Percentiles rank a stretch among this genome's conserved stretches.
Evolutionary conservation across 2,329 filamentous ascomycete species (phyloP).

Genomic region (Arachnomyces sp.): DNA sequence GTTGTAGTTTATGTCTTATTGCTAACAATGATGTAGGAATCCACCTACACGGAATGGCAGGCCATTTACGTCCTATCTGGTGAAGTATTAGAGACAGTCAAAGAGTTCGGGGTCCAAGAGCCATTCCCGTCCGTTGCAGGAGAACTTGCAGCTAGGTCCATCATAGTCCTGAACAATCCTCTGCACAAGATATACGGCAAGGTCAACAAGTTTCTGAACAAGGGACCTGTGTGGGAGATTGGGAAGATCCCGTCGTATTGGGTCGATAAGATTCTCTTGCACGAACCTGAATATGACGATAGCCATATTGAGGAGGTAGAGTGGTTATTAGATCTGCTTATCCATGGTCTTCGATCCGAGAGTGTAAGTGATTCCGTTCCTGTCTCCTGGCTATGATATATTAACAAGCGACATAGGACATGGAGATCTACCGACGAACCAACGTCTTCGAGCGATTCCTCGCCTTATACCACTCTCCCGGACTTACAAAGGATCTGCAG

Average conservation of each 20-base stretch:
- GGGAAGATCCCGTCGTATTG: slow-evolving; percentile 50
- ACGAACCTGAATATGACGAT: slow-evolving; percentile 64
- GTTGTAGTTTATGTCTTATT: not conserved
- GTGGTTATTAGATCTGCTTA: slow-evolving; percentile 65
- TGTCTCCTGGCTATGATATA: not conserved
- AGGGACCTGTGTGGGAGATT: slow-evolving; percentile 64
- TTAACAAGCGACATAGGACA: slow-evolving; percentile 24
- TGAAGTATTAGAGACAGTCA: slow-evolving; percentile 69
- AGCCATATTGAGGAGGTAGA: slow-evolving; percentile 62
- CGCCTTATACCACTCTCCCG: slow-evolving; percentile 59
- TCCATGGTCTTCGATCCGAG: slow-evolving; percentile 54
- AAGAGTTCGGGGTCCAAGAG: slow-evolving; percentile 43
- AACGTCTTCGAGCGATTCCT: slow-evolving; percentile 68
- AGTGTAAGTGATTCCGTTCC: slow-evolving; percentile 32
- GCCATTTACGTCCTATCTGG: slow-evolving; percentile 71
- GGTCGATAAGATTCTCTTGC: slow-evolving; percentile 64
- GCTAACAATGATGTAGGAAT: slow-evolving; percentile 42
- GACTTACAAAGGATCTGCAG: slow-evolving; percentile 51
- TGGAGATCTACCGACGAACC: slow-evolving; percentile 45
- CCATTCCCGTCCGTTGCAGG: slow-evolving; percentile 65
- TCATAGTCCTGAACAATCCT: slow-evolving; percentile 65
- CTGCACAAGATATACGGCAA: slow-evolving; percentile 78
- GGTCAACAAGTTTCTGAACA: slow-evolving; percentile 73
- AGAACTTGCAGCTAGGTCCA: slow-evolving; percentile 63
- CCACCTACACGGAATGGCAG: slow-evolving; percentile 64